Evolutionary conservation across 306 rosid genomes (phyloP), one percentile per base, ranked within the genome.

Genomic region (Hylodesmum podocarpum): DNA sequence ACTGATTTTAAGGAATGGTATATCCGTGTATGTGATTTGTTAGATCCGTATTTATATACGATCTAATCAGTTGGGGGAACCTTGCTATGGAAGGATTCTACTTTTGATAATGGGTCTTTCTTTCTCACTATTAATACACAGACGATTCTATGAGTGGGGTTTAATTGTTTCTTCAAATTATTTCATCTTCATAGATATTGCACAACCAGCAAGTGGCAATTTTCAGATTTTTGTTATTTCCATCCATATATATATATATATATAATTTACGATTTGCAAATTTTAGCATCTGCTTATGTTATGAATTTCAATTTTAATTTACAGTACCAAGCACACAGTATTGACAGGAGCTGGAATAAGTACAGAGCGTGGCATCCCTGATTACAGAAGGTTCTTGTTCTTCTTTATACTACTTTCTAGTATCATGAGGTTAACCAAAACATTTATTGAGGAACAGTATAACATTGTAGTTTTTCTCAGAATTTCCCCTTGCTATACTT

Each of bases 301-400:
- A n/a, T 54, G 29, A 74, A 16, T 77, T 71, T 70, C 39, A 62
- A 73, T 57, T 65, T 65, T 72, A 54, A 83, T 73, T 9, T 84
- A 66, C 86, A 94, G 98, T 80, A 86, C 79, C 66, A 94, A 81
- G 75, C 90, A 91, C 37, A 74, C 80, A 44, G 94, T 91, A 58
- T 79, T 94, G 88, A 91, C 96, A 28, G 97, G 97, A 83, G 97
- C 97, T 59, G 97, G 98, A 67, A 87, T 94, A 33, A 94, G 98
- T 79, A 94, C 98, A n/a, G 96, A 94, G 68, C 91, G 93, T 64
- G 98, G 98, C 28, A 94, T 94, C 87, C 97, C 97, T 31, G 98
- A 94, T 81, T 94, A 94, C 72, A 90, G 96, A 90, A 93, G 98
- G 97, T 93, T 77, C 66, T 75, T 9, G 4, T 34, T 79, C 69